Base-by-base conservation (phyloP, 2,329 filamentous ascomycete species). In the Fusarium papillatum region DNA sequence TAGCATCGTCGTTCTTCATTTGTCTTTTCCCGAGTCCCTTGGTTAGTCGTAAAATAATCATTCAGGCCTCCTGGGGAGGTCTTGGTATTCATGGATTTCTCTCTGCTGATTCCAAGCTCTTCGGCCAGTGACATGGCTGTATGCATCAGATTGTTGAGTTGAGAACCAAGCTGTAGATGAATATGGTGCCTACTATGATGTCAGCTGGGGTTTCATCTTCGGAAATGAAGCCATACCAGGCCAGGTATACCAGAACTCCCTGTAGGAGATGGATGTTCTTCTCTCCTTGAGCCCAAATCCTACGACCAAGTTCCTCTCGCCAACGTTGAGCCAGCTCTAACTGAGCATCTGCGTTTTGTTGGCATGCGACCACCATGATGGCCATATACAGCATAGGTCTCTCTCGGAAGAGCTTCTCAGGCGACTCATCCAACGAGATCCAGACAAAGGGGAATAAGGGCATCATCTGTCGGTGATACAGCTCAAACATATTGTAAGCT, bases 321-420 rank as follows among this genome's bases (percentile, higher is more conserved):
- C 53, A 72, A 2, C 55, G 43, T 2, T 64, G 69, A 19, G 71
- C 70, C 16, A 73, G 70, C n/a, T 64, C 38, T 24, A 39, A 26
- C 26, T 73, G 71, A 0, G 46, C 14, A 3, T 72, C 43, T 3
- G 50, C 17, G 5, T 73, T 29, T 11, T 69, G 57, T 3, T 73
- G 71, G n/a, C 71, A 72, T 0, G 71, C 36, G 7, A 65, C 71
- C 2, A 69, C 65, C 70, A 73, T 72, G 4, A 73, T 66, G 0
- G 70, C 71, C 64, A 73, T 72, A 4, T 72, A 73, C 5, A 73
- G 38, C 60, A 73, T 63, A 0, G 70, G 71, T 0, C 55, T 48
- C 10, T 73, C 70, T 0, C 38, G 29, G 2, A 63, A 65, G 2
- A 73, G 26, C 0, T 24, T 69, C 16, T 73, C 65, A 0, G 71